Conservation (phyloP, 805 yeast species). For the Monosporozyma yasuniensis region DNA sequence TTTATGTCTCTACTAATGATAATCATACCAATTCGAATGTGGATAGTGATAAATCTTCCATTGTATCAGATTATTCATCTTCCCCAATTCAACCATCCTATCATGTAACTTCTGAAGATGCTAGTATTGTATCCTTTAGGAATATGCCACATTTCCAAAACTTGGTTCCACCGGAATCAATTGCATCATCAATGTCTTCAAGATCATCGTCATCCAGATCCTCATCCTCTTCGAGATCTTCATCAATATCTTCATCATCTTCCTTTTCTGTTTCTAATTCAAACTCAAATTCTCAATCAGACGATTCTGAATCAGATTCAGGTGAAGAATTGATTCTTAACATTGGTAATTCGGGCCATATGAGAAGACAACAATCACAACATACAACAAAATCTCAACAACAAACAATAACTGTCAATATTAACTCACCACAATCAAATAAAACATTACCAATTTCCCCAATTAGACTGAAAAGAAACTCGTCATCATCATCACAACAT, state of each 20-base stretch:
- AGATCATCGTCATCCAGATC: background rate
- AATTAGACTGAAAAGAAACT: background rate
- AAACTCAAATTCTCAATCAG: background rate
- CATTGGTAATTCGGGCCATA: slow-evolving; percentile 14
- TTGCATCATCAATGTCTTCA: background rate
- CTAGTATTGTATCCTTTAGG: slow-evolving; percentile 18
- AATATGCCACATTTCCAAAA: slow-evolving; percentile 8
- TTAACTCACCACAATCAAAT: background rate
- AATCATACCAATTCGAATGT: background rate
- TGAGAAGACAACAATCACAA: slow-evolving; percentile 10
- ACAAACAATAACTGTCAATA: background rate
- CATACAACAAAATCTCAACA: background rate
- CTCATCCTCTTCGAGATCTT: background rate
- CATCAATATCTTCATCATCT: background rate
- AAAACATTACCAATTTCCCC: background rate
- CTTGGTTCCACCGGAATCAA: slow-evolving; percentile 1
- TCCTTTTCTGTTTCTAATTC: background rate
- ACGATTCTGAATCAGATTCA: slow-evolving; percentile 1
- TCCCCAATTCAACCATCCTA: slow-evolving; percentile 3
- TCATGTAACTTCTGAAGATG: slow-evolving; percentile 20
- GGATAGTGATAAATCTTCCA: background rate
- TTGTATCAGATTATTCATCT: background rate
- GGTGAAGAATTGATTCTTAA: slow-evolving; percentile 18
- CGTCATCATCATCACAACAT: slow-evolving; percentile 1
- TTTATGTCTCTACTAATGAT: background rate